Base-by-base conservation (phyloP, 768 basidiomycete species). In the Serpula lacrymans region DNA sequence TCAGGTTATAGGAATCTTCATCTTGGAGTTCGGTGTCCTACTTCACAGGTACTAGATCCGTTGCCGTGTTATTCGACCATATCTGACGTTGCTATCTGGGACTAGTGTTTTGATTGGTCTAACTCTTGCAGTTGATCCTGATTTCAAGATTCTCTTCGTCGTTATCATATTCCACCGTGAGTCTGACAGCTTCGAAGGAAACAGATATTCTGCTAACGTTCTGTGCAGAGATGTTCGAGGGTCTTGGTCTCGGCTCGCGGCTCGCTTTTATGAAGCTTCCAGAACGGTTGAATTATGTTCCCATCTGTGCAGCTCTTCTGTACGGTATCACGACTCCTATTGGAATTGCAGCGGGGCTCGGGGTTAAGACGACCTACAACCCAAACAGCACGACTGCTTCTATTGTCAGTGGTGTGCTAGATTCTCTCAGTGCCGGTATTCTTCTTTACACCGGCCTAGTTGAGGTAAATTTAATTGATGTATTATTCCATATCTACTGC, bases 11-110 rank as follows among this genome's bases (percentile, higher is more conserved):
- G 93, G 92, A 11, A 75, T 99, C 34, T 89, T 78, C 24, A 93
- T 97, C 43, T 70, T 99, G 34, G 95, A 99, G 58, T 95, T 96
- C 52, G 95, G 95, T 51, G 90, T 97, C 22, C 60, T 91, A 5
- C 62, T 97, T 23, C 93, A 94, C 55, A 88, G 84, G 82, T 77
- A 39, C 34, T 52, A 21, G 32, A 3, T 18, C 6, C 8, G 26
- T 23, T 30, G 22, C 37, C 10, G 26, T 24, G 7, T 0, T 14
- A 7, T 24, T 25, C n/a, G n/a, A n/a, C n/a, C n/a, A n/a, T n/a
- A n/a, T n/a, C n/a, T n/a, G n/a, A n/a, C n/a, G n/a, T n/a, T n/a
- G n/a, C n/a, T n/a, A n/a, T n/a, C n/a, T n/a, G n/a, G n/a, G n/a
- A 14, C 1, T 47, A 91, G 88, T 60, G 54, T 92, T 6, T 71